Evolutionary conservation across 2,329 filamentous ascomycete species (phyloP), one percentile per base, ranked within the genome.

Genomic region (Neofusicoccum sp.): DNA sequence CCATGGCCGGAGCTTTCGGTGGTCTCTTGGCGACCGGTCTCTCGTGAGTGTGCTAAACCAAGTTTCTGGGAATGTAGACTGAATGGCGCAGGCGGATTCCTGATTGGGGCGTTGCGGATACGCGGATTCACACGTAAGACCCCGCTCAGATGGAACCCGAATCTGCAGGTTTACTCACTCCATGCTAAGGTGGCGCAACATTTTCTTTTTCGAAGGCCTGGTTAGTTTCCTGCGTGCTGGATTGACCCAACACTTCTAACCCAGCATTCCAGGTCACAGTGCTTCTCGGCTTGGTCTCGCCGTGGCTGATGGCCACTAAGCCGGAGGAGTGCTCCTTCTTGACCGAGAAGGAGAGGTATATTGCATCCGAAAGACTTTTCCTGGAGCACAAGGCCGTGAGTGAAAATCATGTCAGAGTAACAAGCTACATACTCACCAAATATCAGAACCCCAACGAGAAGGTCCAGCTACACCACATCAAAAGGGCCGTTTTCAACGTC

Each of bases 161-260:
- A 12, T 20, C 14, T 28, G 8, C 6, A 9, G 20, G 26, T 5
- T 16, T 11, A 24, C 16, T 84, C 7, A 49, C 45, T 14, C 11
- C 26, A 11, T 20, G 80, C 82, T 3, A 20, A 84, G 45, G 3
- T 59, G 82, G 82, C 77, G 81, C 62, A 83, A 83, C 69, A 87
- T 87, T 65, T 86, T 86, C 75, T 85, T 86, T 72, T 86, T 87
- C 62, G 84, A 86, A 68, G 84, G 84, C 0, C 69, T 85, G 43
- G 66, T 85, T 63, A 86, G 84, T 8, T 70, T 80, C 24, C 61
- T 49, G 14, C 7, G 33, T 7, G 4, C 1, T 16, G 6, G 6
- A n/a, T 16, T 34, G 14, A 33, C 14, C 3, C 14, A 4, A 16
- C 4, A 4, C 16, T 12, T n/a, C 38, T 40, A 6, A 40, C 16